Conservation (phyloP, 2,329 filamentous ascomycete genomes). For the Clarireedia homoeocarpa region DNA sequence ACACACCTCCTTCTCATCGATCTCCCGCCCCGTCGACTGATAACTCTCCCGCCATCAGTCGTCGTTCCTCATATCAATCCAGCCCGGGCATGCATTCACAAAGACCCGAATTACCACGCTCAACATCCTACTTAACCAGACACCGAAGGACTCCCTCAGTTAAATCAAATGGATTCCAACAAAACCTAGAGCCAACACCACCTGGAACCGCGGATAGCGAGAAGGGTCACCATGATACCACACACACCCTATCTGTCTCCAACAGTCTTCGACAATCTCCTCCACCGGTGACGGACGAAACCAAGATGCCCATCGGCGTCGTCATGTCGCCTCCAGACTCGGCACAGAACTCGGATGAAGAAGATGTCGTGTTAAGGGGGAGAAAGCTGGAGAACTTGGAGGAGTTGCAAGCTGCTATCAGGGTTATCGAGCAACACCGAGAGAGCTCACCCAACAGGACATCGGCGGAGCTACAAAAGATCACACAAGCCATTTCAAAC, state of each 20-base stretch:
- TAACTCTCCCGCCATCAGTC: constrained; percentile 48
- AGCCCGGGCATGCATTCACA: constrained; percentile 27
- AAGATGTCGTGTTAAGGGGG: constrained; percentile 39
- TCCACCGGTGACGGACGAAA: constrained; percentile 65
- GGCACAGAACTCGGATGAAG: constrained; percentile 71
- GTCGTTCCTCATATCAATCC: constrained; percentile 49
- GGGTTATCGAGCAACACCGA: constrained; percentile 63
- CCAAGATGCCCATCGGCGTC: constrained; percentile 71
- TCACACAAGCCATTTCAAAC: constrained; percentile 26
- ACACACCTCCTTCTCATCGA: constrained; percentile 69
- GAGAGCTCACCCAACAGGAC: constrained; percentile 44
- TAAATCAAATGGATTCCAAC: constrained; percentile 25
- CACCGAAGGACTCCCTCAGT: constrained; percentile 52
- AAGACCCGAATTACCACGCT: constrained; percentile 53
- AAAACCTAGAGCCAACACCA: constrained; percentile 23
- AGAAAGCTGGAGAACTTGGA: constrained; percentile 27
- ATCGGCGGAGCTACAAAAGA: constrained; percentile 15
- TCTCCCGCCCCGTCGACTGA: constrained; percentile 53
- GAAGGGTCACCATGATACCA: constrained; percentile 21
- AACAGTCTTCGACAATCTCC: constrained; percentile 73
- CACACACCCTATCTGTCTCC: constrained; percentile 32
- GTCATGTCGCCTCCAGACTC: constrained; percentile 91
- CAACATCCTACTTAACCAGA: constrained; percentile 57
- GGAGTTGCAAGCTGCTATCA: constrained; percentile 76
- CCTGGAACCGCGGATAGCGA: constrained; percentile 25